These are phyloP conservation scores for Penicillium pulvis DNA, from an alignment of 495 filamentous ascomycete genomes.

Conservation along the genomic window DNA sequence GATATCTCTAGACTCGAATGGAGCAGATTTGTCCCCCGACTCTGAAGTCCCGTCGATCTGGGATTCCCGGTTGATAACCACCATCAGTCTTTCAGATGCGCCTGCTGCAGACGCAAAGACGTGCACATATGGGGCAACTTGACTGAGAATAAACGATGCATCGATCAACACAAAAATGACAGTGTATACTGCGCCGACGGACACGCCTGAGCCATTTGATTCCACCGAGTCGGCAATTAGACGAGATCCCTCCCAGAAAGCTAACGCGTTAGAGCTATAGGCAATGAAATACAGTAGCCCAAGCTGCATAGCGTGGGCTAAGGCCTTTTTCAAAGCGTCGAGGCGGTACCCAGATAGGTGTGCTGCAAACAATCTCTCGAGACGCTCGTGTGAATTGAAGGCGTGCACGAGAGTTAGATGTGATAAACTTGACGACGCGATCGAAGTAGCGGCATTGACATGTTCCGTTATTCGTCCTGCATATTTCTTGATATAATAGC, in stretches of 20 bases:
- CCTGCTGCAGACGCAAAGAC: constrained; percentile 60
- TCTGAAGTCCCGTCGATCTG: constrained; percentile 51
- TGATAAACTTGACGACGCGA: constrained; percentile 48
- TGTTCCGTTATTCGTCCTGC: constrained; percentile 49
- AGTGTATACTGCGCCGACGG: constrained; percentile 61
- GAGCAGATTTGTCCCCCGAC: constrained; percentile 29
- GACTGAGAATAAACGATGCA: constrained; percentile 61
- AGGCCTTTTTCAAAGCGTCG: constrained; percentile 60
- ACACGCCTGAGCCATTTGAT: constrained; percentile 32
- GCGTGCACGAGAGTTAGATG: constrained; percentile 51
- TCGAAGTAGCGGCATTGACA: constrained; percentile 46
- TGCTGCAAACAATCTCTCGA: constrained; percentile 53
- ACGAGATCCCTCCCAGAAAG: constrained; percentile 65
- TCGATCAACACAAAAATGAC: constrained; percentile 67
- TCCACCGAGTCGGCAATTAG: constrained; percentile 55
- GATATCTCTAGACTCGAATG: constrained; percentile 38
- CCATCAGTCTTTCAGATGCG: constrained; percentile 50
- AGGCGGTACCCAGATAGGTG: constrained; percentile 46
- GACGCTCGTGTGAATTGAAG: constrained; percentile 42
- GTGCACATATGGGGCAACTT: constrained; percentile 64
- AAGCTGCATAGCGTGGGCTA: constrained; percentile 55
- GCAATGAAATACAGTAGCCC: constrained; percentile 66
- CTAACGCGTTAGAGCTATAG: constrained; percentile 62
- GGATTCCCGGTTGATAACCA: constrained; percentile 53
- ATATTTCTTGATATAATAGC: constrained; percentile 60